These are phyloP conservation scores for Thraustochytrium striatum DNA, from an alignment of 352 stramenopile genomes.

Conservation along the genomic window DNA sequence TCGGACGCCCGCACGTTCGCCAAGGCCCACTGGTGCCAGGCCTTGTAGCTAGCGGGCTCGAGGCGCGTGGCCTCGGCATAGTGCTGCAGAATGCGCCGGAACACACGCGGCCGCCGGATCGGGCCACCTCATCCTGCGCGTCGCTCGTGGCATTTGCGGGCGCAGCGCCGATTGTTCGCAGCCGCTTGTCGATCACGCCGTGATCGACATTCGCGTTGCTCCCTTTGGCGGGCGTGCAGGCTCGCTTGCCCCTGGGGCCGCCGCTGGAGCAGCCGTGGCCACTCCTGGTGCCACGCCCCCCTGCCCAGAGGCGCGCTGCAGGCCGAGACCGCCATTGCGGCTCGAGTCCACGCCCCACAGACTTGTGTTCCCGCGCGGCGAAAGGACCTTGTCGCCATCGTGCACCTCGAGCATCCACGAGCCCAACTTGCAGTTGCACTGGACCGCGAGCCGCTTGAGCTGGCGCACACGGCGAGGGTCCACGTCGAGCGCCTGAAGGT, in stretches of 20 bases:
- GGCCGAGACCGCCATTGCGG: background rate
- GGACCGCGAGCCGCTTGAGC: conserved; percentile 14
- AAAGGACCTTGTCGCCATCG: too few species aligned
- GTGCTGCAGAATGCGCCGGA: background rate
- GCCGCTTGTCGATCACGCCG: background rate
- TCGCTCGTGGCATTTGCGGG: background rate
- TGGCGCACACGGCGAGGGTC: background rate
- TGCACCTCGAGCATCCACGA: conserved; percentile 12
- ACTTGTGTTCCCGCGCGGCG: background rate
- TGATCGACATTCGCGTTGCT: conserved; percentile 30
- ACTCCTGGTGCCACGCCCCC: background rate
- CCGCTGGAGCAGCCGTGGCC: background rate
- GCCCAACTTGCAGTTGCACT: conserved; percentile 27
- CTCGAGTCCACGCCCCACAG: background rate
- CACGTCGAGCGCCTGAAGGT: conserved; percentile 24
- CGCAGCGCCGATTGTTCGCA: background rate
- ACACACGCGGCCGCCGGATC: background rate
- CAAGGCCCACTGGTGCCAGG: conserved; percentile 93
- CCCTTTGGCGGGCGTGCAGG: background rate
- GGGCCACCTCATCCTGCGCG: too few species aligned
- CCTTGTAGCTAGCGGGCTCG: conserved; percentile 59
- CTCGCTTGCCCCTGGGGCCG: background rate
- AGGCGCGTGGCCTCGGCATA: conserved; percentile 7
- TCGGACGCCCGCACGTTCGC: conserved; percentile 76
- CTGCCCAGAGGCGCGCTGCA: too few species aligned